phyloP scores from a whole-genome alignment of 768 basidiomycete species.

The Pholiota conissans region DNA sequence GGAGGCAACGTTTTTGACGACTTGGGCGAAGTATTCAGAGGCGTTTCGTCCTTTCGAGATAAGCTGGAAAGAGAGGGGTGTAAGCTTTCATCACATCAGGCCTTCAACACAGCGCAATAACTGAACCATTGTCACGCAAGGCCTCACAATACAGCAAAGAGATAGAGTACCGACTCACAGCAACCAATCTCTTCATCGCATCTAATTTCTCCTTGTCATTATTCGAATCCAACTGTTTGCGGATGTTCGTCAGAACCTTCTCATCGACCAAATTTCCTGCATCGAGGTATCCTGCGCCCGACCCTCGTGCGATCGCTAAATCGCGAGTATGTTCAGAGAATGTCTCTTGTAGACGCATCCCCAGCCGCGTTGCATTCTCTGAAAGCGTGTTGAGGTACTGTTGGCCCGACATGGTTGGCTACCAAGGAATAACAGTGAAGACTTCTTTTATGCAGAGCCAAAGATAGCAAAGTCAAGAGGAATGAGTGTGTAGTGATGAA shows the following conservation, averaged over 20 bases:
- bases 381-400: conserved; percentile 57
- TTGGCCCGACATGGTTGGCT: conserved; percentile 34
- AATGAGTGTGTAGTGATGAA: not conserved
- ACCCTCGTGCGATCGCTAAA: conserved; percentile 55
- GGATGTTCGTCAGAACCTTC: conserved; percentile 72
- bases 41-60: conserved; percentile 93
- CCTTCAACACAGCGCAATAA: not conserved
- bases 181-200: conserved; percentile 93
- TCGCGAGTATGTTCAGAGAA: conserved; percentile 81
- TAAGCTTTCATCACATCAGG: not conserved
- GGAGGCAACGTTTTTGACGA: conserved; percentile 96
- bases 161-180: conserved; percentile 55
- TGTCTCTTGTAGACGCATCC: conserved; percentile 81
- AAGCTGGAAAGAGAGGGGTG: conserved; percentile 48
- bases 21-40: conserved; percentile 92
- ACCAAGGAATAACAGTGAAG: not conserved
- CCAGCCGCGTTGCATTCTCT: conserved; percentile 82
- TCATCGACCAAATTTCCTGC: conserved; percentile 72
- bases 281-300: conserved; percentile 63
- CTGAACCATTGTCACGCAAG: not conserved
- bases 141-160: not conserved
- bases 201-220: conserved; percentile 91
- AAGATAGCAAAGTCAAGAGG: too few species aligned
- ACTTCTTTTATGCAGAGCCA: too few species aligned
- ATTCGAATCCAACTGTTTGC: conserved; percentile 83